These are phyloP conservation scores for Sugiyamaella chiloensis DNA, from an alignment of 805 yeast genomes.

Conservation along the genomic window DNA sequence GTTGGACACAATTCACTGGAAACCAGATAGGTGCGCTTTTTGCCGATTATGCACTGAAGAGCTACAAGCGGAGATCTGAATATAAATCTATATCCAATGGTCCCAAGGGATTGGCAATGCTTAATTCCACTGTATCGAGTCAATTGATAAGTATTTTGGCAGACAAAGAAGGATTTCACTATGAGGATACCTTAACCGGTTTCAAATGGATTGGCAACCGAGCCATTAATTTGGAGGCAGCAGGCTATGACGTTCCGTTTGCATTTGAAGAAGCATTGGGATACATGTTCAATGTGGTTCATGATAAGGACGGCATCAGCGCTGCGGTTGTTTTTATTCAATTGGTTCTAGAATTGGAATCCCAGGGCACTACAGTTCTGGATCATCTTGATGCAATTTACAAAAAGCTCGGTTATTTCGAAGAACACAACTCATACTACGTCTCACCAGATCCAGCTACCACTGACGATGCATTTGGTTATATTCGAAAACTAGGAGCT, in stretches of 20 bases:
- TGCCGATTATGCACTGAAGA: constrained; percentile 58
- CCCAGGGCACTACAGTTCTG: constrained; percentile 39
- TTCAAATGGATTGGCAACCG: constrained; percentile 96
- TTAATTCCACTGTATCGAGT: constrained; percentile 91
- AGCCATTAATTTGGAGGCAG: constrained; percentile 64
- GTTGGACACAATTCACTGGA: constrained; percentile 84
- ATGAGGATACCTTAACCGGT: constrained; percentile 85
- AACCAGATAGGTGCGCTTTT: constrained; percentile 86
- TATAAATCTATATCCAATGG: constrained; percentile 19
- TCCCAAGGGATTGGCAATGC: constrained; percentile 45
- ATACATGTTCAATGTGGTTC: constrained; percentile 77
- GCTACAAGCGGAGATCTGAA: constrained; percentile 18
- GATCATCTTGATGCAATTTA: constrained; percentile 59
- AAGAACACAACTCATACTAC: constrained; percentile 86
- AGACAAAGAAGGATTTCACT: constrained; percentile 52
- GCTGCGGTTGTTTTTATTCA: constrained; percentile 77
- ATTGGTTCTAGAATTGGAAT: constrained; percentile 53
- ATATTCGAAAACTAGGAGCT: constrained; percentile 39
- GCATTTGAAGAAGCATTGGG: constrained; percentile 97
- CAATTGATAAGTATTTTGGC: constrained; percentile 76
- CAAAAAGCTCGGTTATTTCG: constrained; percentile 70
- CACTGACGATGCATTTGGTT: constrained; percentile 54
- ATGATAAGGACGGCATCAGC: constrained; percentile 90
- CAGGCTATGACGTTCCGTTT: constrained; percentile 74
- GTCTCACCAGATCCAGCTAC: constrained; percentile 51